Percentiles rank a stretch among this genome's conserved stretches.
Evolutionary conservation across 371 early-diverging fungal genomes (phyloP).

Genomic region (Mucor irregularis): DNA sequence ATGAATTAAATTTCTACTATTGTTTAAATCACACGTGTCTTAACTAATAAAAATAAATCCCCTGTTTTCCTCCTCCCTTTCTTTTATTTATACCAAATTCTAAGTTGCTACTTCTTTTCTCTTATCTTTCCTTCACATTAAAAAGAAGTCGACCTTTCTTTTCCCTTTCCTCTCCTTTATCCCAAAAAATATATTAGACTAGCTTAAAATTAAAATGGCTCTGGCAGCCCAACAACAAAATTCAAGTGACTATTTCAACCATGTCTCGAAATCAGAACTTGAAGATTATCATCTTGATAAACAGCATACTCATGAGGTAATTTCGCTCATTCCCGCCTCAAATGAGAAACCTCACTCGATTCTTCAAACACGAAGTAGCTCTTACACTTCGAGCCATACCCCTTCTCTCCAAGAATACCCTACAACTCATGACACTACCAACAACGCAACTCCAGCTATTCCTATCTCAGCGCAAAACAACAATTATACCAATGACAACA

Average conservation of each 20-base stretch:
- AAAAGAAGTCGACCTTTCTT: background rate
- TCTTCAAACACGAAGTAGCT: background rate
- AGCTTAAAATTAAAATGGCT: conserved; percentile 25
- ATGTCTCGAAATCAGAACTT: conserved; percentile 1
- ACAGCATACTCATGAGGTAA: conserved; percentile 6
- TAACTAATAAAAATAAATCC: conserved; percentile 15
- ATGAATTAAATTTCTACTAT: conserved; percentile 15
- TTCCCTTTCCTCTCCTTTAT: conserved; percentile 1
- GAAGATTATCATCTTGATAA: conserved; percentile 2
- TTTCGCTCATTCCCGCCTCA: conserved; percentile 15
- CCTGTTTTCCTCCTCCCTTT: conserved; percentile 7
- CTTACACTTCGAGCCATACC: conserved; percentile 1
- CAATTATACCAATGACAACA: background rate
- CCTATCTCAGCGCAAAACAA: too few relatives aligned
- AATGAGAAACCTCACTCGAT: conserved; percentile 16
- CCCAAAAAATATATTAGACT: background rate
- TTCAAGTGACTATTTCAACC: conserved; percentile 9
- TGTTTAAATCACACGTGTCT: conserved; percentile 26
- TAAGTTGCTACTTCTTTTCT: background rate
- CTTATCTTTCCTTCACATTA: background rate
- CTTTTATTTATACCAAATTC: background rate
- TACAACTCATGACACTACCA: too few relatives aligned
- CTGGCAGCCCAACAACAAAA: conserved; percentile 21
- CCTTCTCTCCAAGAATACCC: conserved; percentile 12
- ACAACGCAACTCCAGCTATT: too few relatives aligned